Evolutionary conservation across 1,284 basidiomycete species (phyloP).

Genomic region (Testicularia cyperi): DNA sequence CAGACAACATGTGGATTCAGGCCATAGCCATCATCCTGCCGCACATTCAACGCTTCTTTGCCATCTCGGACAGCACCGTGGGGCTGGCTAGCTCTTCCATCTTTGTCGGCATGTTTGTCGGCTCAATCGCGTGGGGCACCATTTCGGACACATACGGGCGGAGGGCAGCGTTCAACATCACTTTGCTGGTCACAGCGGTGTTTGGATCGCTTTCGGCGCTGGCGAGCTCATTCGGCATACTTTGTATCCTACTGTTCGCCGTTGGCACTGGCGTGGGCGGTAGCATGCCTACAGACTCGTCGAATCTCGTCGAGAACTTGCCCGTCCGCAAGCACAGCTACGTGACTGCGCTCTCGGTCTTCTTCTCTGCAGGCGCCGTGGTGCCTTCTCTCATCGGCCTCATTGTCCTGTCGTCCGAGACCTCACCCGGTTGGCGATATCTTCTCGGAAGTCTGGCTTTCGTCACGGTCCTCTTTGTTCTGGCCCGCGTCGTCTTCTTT

Average conservation of each 20-base stretch:
- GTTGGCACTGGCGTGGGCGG: conserved; percentile 84
- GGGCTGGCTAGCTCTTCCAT: conserved; percentile 76
- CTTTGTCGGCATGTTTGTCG: conserved; percentile 94
- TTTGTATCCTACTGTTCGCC: conserved; percentile 80
- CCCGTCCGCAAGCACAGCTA: conserved; percentile 87
- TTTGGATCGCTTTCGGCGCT: conserved; percentile 84
- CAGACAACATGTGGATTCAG: conserved; percentile 59
- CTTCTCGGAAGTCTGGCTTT: conserved; percentile 24
- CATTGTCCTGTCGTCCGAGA: conserved; percentile 24
- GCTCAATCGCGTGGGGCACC: conserved; percentile 67
- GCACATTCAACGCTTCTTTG: conserved; percentile 73
- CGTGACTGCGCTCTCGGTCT: conserved; percentile 89
- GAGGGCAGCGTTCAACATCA: conserved; percentile 85
- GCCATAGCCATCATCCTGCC: conserved; percentile 83
- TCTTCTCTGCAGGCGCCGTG: conserved; percentile 62
- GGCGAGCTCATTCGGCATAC: conserved; percentile 70
- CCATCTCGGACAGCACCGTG: conserved; percentile 72
- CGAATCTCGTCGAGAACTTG: conserved; percentile 88
- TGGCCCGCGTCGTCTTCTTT: conserved; percentile 80
- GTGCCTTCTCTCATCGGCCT: conserved; percentile 33
- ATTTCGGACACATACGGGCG: conserved; percentile 68
- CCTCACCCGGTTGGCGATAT: conserved; percentile 35
- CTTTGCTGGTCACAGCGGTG: conserved; percentile 81
- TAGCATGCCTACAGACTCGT: conserved; percentile 90
- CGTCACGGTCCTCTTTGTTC: conserved; percentile 78